Evolutionary conservation across 768 basidiomycete genomes (phyloP).

Genomic region (Amanita pallidorosea): DNA sequence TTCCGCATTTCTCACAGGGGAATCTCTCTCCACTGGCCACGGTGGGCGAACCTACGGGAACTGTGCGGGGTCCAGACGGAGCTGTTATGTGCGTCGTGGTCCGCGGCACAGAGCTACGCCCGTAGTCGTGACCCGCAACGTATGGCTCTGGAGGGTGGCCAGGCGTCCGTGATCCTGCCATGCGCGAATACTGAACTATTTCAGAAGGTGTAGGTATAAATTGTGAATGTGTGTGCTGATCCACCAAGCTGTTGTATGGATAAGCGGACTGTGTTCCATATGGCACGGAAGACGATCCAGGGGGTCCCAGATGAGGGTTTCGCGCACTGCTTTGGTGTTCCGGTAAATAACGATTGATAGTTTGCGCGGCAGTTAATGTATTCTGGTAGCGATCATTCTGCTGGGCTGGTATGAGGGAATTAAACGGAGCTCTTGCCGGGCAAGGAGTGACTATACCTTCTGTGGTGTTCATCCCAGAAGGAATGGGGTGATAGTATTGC

Average conservation of each 20-base stretch:
- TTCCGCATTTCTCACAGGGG: slow-evolving; percentile 64
- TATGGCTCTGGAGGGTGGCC: slow-evolving; percentile 1
- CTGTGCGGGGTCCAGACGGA: slow-evolving; percentile 27
- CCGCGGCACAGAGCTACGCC: slow-evolving; percentile 14
- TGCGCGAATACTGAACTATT: slow-evolving; percentile 18
- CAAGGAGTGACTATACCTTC: slow-evolving; percentile 8
- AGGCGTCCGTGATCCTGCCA: not conserved
- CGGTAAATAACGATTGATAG: slow-evolving; percentile 7
- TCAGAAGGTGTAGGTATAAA: slow-evolving; percentile 45
- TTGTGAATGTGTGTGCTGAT: slow-evolving; percentile 14
- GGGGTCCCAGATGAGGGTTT: slow-evolving; percentile 12
- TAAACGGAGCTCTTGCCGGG: not conserved
- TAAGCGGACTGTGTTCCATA: slow-evolving; percentile 13
- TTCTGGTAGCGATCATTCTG: slow-evolving; percentile 1
- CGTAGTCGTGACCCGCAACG: slow-evolving; percentile 10
- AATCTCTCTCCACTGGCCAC: slow-evolving; percentile 46
- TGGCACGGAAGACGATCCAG: slow-evolving; percentile 14
- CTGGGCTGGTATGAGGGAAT: not conserved
- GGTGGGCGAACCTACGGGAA: slow-evolving; percentile 21
- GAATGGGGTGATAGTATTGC: slow-evolving; percentile 23
- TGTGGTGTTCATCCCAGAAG: slow-evolving; percentile 9
- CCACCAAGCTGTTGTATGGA: slow-evolving; percentile 10
- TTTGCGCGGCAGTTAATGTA: slow-evolving; percentile 9
- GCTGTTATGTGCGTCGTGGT: slow-evolving; percentile 27
- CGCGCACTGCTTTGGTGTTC: slow-evolving; percentile 10